Conservation (phyloP, 2,329 filamentous ascomycete genomes). For the Aspergillus melleus region DNA sequence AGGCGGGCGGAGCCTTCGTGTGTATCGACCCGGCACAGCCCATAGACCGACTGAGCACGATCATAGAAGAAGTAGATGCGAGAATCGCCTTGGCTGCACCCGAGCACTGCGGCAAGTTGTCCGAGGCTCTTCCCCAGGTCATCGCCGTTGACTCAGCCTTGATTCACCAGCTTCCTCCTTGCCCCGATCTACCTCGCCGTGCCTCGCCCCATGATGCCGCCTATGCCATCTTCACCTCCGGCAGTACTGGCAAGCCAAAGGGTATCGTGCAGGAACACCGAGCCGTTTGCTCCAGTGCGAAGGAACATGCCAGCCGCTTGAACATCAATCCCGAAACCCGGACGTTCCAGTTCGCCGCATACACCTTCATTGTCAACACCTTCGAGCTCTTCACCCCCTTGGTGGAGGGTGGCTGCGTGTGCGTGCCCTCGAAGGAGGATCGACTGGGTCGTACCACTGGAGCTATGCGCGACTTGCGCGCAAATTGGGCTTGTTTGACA, state of each 20-base stretch:
- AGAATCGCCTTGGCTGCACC: constrained; percentile 8
- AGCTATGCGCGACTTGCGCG: constrained; percentile 38
- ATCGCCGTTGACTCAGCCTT: constrained; percentile 28
- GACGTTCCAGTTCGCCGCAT: constrained; percentile 32
- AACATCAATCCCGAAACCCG: constrained; percentile 48
- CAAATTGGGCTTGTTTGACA: constrained; percentile 15
- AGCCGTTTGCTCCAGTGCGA: constrained; percentile 53
- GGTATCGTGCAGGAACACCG: constrained; percentile 60
- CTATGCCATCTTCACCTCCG: constrained; percentile 55
- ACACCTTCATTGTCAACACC: constrained; percentile 38
- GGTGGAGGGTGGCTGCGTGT: constrained; percentile 28
- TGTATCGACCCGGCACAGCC: constrained; percentile 2
- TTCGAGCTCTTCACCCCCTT: constrained; percentile 23
- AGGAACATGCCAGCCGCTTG: constrained; percentile 45
- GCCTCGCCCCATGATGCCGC: constrained; percentile 48
- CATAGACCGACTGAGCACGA: background rate
- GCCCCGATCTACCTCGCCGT: constrained; percentile 2
- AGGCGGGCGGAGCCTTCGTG: constrained; percentile 10
- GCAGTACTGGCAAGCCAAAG: constrained; percentile 38
- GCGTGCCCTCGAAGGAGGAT: constrained; percentile 50
- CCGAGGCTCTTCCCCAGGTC: background rate
- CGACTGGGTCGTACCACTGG: constrained; percentile 45
- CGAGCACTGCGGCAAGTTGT: constrained; percentile 1
- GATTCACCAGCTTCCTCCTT: constrained; percentile 17
- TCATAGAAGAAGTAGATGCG: constrained; percentile 11